Evolutionary conservation across 116 monocot species (phyloP).

Genomic region (Cymodocea nodosa): DNA sequence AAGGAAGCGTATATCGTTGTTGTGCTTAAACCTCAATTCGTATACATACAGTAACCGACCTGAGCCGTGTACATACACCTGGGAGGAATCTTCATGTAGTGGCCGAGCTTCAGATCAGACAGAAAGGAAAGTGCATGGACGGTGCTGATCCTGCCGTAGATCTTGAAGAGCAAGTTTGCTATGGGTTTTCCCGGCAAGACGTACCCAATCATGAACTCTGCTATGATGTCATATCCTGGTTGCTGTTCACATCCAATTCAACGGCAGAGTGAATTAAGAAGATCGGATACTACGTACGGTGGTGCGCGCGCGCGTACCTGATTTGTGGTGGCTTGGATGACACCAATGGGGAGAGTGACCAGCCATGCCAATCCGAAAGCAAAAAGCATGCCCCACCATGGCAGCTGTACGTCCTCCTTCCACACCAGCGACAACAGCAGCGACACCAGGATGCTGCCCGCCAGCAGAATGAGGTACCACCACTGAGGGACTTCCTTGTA

Average conservation of each 20-base stretch:
- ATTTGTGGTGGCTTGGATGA: conserved; percentile 61
- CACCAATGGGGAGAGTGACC: conserved; percentile 57
- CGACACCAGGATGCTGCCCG: conserved; percentile 26
- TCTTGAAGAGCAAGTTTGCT: conserved; percentile 75
- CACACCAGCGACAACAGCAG: conserved; percentile 36
- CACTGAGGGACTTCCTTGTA: conserved; percentile 46
- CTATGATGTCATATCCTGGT: conserved; percentile 83
- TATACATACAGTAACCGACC: no score
- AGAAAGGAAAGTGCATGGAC: conserved; percentile 74
- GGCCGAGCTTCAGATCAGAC: conserved; percentile 69
- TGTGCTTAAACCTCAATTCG: no score
- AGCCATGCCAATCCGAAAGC: conserved; percentile 39
- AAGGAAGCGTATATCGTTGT: no score
- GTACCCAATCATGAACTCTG: conserved; percentile 69
- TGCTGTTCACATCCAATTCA: conserved; percentile 19
- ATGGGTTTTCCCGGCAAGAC: conserved; percentile 65
- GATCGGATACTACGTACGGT: no score
- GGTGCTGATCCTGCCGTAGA: conserved; percentile 71
- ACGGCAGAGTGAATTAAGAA: no score
- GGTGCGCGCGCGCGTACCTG: conserved; percentile 12
- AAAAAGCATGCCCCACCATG: conserved; percentile 67
- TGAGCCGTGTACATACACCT: conserved; percentile 73
- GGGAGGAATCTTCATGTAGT: conserved; percentile 89
- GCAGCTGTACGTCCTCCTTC: conserved; percentile 55
- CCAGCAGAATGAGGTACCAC: conserved; percentile 47